Percentiles rank a stretch among this genome's conserved stretches.
Evolutionary conservation across 2,329 filamentous ascomycete genomes (phyloP).

Genomic region (Colletotrichum sp.): DNA sequence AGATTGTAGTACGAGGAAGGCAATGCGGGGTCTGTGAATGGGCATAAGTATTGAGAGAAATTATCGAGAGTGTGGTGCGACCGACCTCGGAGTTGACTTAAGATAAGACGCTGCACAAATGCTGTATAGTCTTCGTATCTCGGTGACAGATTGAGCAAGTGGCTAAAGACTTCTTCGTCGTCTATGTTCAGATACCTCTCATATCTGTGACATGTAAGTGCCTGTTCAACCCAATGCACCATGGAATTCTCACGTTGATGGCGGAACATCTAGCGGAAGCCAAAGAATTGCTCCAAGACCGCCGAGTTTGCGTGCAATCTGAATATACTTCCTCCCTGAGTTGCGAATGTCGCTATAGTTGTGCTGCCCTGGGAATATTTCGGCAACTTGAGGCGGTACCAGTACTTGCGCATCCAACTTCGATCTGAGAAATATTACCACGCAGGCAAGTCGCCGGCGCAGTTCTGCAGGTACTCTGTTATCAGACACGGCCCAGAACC

Average conservation of each 20-base stretch:
- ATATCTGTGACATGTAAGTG: constrained; percentile 25
- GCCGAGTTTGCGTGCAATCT: constrained; percentile 33
- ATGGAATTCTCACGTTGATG: constrained; percentile 33
- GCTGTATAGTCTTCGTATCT: constrained; percentile 17
- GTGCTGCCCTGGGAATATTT: constrained; percentile 21
- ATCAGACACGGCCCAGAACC: constrained; percentile 26
- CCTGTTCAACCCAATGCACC: not conserved
- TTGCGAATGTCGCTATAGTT: constrained; percentile 32
- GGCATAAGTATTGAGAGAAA: rapidly evolving
- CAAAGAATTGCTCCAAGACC: constrained; percentile 34
- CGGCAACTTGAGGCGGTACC: constrained; percentile 24
- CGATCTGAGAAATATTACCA: constrained; percentile 33
- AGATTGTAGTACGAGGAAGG: constrained; percentile 28
- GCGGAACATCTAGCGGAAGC: constrained; percentile 34
- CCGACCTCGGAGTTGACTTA: not conserved
- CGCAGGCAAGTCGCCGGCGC: constrained; percentile 31
- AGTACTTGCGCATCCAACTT: constrained; percentile 25
- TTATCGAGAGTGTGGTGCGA: no score
- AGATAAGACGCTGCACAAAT: constrained; percentile 28
- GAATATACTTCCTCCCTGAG: constrained; percentile 38
- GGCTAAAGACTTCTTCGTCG: constrained; percentile 32
- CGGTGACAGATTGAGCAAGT: constrained; percentile 26
- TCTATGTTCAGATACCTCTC: constrained; percentile 38
- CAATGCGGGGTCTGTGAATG: not conserved
- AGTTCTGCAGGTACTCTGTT: constrained; percentile 26